A percentile compares a stretch with the other conserved stretches of the same genome.
Conservation (phyloP, 768 basidiomycete species). For the Glaciozyma antarctica region DNA sequence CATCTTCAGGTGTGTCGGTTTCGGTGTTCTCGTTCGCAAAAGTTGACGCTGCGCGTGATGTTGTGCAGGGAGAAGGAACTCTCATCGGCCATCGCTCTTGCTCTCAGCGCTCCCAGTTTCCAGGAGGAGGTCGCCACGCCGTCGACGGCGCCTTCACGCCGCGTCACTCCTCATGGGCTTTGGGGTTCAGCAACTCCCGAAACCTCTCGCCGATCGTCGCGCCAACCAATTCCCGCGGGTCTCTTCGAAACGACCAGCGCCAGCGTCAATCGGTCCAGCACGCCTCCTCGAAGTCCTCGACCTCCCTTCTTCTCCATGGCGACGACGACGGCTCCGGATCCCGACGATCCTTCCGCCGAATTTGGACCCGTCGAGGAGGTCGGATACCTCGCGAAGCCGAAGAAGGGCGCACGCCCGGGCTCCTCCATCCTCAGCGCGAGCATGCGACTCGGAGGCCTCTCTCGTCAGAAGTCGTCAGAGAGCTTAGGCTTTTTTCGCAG, state of each 20-base stretch:
- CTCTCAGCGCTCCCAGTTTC: constrained; percentile 14
- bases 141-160: neutral
- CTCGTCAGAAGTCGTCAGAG: constrained; percentile 14
- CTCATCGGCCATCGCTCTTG: constrained; percentile 19
- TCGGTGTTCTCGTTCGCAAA: too few relatives aligned
- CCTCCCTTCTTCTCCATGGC: neutral
- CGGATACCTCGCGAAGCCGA: constrained; percentile 9
- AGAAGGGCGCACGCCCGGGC: constrained; percentile 4
- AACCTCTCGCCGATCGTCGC: neutral
- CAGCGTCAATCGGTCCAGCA: neutral
- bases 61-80: constrained; percentile 9
- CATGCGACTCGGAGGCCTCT: constrained; percentile 10
- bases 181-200: neutral
- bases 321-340: neutral
- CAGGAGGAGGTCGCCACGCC: constrained; percentile 5
- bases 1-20: neutral
- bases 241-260: neutral
- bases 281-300: neutral
- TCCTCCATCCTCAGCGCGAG: constrained; percentile 11
- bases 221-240: constrained; percentile 3
- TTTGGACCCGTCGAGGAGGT: neutral
- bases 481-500: neutral
- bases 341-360: constrained; percentile 7
- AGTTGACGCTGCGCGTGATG: too few relatives aligned
- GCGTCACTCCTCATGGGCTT: constrained; percentile 4